phyloP scores from a whole-genome alignment of 495 filamentous ascomycete species.

The Penicillium cosmopolitanum region DNA sequence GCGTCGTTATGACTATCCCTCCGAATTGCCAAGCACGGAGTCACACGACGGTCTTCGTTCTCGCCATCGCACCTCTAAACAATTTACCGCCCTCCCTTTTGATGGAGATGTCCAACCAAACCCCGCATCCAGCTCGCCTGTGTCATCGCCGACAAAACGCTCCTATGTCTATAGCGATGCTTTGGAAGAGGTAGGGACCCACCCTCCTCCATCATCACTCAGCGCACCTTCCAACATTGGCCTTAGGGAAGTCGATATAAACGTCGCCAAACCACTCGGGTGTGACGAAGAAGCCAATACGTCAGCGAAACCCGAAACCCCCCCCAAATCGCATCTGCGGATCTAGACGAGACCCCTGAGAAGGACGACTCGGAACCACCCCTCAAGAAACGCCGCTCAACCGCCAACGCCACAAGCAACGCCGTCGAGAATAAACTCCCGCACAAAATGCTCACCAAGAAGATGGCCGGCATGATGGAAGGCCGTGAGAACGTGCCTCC shows the following conservation, averaged over 20 bases:
- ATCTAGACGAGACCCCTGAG: conserved; percentile 26
- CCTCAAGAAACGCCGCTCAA: conserved; percentile 57
- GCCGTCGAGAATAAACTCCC: conserved; percentile 43
- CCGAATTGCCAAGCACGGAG: conserved; percentile 74
- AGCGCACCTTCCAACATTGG: conserved; percentile 48
- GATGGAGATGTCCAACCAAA: conserved; percentile 33
- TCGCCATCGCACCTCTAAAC: conserved; percentile 51
- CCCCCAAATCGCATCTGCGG: conserved; percentile 21
- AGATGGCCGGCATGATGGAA: conserved; percentile 49
- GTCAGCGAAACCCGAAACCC: conserved; percentile 25
- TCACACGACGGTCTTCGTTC: conserved; percentile 68
- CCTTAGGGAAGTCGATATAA: conserved; percentile 60
- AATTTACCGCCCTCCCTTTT: conserved; percentile 42
- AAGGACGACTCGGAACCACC: conserved; percentile 49
- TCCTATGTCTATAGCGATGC: conserved; percentile 48
- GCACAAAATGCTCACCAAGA: conserved; percentile 50
- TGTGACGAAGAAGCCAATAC: conserved; percentile 28
- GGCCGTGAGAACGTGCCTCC: conserved; percentile 65
- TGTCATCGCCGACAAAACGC: conserved; percentile 38
- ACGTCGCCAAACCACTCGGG: conserved; percentile 47
- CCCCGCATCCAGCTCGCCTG: conserved; percentile 30
- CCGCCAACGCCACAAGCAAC: conserved; percentile 27
- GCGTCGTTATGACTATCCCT: conserved; percentile 73
- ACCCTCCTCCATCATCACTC: conserved; percentile 38
- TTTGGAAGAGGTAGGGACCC: conserved; percentile 46